Evolutionary conservation across 2,329 filamentous ascomycete species (phyloP).

Genomic region (Monosporascus ibericus): DNA sequence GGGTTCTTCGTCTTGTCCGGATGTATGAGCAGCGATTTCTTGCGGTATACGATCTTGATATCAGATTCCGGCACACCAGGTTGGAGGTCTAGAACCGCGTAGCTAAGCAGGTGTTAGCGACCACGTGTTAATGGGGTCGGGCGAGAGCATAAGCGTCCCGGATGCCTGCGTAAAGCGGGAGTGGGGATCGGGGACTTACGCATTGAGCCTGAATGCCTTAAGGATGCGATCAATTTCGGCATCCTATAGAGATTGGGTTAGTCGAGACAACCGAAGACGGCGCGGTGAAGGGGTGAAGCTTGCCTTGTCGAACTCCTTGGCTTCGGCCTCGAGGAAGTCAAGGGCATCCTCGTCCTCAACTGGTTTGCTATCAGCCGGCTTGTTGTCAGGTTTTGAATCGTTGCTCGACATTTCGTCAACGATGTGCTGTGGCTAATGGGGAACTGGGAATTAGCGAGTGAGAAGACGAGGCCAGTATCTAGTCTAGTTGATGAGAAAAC

Average conservation of each 20-base stretch:
- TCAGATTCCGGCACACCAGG: conserved; percentile 93
- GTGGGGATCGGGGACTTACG: conserved; percentile 31
- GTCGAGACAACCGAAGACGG: conserved; percentile 3
- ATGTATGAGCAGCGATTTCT: conserved; percentile 98
- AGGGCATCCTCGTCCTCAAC: conserved; percentile 66
- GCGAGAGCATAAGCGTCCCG: too few species aligned
- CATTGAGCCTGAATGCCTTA: conserved; percentile 73
- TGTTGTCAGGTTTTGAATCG: conserved; percentile 32
- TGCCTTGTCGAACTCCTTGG: conserved; percentile 88
- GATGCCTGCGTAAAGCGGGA: not conserved
- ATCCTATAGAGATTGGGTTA: conserved; percentile 53
- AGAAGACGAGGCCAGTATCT: too few species aligned
- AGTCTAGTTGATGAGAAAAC: too few species aligned
- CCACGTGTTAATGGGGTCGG: not conserved
- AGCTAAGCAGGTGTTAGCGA: conserved; percentile 41
- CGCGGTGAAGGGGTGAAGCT: conserved; percentile 11
- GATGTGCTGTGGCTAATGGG: not conserved
- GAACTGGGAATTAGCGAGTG: not conserved
- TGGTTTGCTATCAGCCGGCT: conserved; percentile 1
- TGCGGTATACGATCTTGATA: conserved; percentile 91
- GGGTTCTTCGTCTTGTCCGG: conserved; percentile 96
- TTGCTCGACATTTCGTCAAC: not conserved
- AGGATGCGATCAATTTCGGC: conserved; percentile 93
- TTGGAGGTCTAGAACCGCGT: conserved; percentile 91
- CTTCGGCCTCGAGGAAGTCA: conserved; percentile 74